Evolutionary conservation across 2,329 filamentous ascomycete genomes (phyloP), one percentile per base, ranked within the genome.

Genomic region (Hypocrella siamensis): DNA sequence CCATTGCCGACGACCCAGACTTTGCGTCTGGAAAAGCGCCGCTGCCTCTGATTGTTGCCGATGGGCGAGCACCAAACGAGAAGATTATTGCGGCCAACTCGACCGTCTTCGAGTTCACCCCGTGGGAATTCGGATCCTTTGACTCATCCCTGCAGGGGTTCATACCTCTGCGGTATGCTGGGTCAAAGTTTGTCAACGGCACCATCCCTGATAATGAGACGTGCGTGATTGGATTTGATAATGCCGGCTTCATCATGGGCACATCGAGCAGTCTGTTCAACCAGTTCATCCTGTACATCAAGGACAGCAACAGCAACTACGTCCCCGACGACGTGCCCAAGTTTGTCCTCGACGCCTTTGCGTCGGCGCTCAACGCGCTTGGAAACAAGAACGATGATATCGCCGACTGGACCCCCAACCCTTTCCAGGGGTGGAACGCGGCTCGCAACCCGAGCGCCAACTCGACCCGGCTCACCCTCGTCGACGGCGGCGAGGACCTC

Each of bases 241-340:
- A 82, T 42, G 70, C 71, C 6, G 80, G 80, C 2, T 92, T 74
- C 44, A 61, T 90, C 19, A 82, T 88, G 71, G 82, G 82, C 36
- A 90, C 83, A 1, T 84, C 78, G 9, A 83, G 77, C 12, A 76
- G 77, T 7, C 62, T 92, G 4, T 92, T 92, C 63, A 92, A 92
- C 57, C 60, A 48, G 62, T 63, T 45, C 44, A 61, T 75, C 34
- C 64, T 92, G 66, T 63, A 92, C 74, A 24, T 90, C 73, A 17
- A 60, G 46, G 48, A 60, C 35, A 57, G 42, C 26, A 58, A 48
- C 15, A 47, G 40, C 43, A 61, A 39, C 15, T 73, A 67, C 45
- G 44, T 53, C 4, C 67, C 65, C 4, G 71, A 75, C 38, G 47
- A 45, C 59, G 42, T 67, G 32, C 52, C 54, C 18, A 43, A 49